phyloP scores from a whole-genome alignment of 768 basidiomycete genomes.

The Brasilioporus rufonigricans region DNA sequence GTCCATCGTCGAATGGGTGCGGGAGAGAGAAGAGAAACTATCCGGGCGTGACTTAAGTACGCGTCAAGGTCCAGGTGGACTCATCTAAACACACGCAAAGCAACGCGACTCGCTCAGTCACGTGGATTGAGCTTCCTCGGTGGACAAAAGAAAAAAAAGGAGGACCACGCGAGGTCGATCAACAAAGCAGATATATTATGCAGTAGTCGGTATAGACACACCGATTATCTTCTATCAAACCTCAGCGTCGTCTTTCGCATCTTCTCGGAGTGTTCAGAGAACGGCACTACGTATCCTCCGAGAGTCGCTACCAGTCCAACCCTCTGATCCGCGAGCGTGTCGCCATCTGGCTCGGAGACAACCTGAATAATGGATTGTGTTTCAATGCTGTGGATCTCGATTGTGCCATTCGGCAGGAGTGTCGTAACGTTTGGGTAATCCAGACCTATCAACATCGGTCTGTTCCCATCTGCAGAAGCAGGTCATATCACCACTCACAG shows the following conservation, averaged over 20 bases:
- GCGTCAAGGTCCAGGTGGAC: slow-evolving; percentile 6
- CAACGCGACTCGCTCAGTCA: slow-evolving; percentile 20
- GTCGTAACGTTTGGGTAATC: slow-evolving; percentile 82
- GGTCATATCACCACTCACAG: slow-evolving; percentile 48
- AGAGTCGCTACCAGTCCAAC: slow-evolving; percentile 28
- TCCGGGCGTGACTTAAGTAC: slow-evolving; percentile 9
- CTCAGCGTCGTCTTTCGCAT: slow-evolving; percentile 34
- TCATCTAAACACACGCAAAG: slow-evolving; percentile 24
- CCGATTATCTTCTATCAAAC: slow-evolving; percentile 21
- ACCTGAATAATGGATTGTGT: slow-evolving; percentile 71
- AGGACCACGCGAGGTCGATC: neutral
- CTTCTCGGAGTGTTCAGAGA: slow-evolving; percentile 38
- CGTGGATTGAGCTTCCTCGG: slow-evolving; percentile 22
- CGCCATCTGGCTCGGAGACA: slow-evolving; percentile 46
- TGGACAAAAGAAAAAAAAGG: neutral
- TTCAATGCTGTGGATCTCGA: slow-evolving; percentile 81
- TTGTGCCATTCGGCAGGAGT: slow-evolving; percentile 71
- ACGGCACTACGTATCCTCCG: slow-evolving; percentile 43
- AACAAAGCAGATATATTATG: slow-evolving; percentile 8
- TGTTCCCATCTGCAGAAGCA: neutral
- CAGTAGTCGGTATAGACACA: slow-evolving; percentile 22
- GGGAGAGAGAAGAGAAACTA: neutral
- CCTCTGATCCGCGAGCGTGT: slow-evolving; percentile 26
- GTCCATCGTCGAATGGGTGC: slow-evolving; percentile 7
- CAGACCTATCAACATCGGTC: slow-evolving; percentile 46